These are phyloP conservation scores for Rubia yunnanensis DNA, from an alignment of 257 asterid species.

Conservation along the genomic window DNA sequence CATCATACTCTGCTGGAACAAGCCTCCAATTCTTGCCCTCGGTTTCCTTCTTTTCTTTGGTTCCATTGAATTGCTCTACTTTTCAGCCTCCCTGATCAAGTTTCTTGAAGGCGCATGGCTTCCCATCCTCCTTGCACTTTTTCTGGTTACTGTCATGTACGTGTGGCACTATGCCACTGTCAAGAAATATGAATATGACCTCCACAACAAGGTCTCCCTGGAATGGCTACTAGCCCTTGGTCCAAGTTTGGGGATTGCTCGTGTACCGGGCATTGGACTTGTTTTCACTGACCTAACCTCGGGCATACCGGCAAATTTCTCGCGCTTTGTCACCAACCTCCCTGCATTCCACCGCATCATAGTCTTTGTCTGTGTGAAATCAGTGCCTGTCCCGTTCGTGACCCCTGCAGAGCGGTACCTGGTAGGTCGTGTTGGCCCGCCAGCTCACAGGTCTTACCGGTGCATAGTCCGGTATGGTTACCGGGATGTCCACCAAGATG, in stretches of 20 bases:
- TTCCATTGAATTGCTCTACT: constrained; percentile 76
- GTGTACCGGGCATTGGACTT: constrained; percentile 88
- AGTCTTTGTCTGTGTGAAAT: constrained; percentile 78
- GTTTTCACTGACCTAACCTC: constrained; percentile 91
- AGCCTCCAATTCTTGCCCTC: constrained; percentile 70
- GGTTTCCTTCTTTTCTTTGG: constrained; percentile 77
- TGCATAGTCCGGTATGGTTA: constrained; percentile 92
- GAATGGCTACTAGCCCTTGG: constrained; percentile 94
- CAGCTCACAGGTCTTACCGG: constrained; percentile 76
- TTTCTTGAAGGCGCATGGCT: constrained; percentile 98
- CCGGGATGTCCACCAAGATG: constrained; percentile 89
- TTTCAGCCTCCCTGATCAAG: constrained; percentile 84
- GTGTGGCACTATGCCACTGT: constrained; percentile 94
- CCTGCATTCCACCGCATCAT: constrained; percentile 91
- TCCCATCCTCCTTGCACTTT: constrained; percentile 88
- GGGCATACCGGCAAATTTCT: constrained; percentile 90
- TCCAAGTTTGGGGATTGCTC: constrained; percentile 91
- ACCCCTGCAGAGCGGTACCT: constrained; percentile 82
- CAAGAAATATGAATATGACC: constrained; percentile 78
- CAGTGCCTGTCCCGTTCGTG: constrained; percentile 82
- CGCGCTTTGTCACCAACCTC: constrained; percentile 88
- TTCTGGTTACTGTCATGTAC: constrained; percentile 82
- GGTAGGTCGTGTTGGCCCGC: constrained; percentile 89
- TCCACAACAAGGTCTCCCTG: constrained; percentile 85
- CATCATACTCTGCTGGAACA: constrained; percentile 88